Evolutionary conservation across 768 basidiomycete species (phyloP).

Genomic region (Pulveroboletus ravenelii): DNA sequence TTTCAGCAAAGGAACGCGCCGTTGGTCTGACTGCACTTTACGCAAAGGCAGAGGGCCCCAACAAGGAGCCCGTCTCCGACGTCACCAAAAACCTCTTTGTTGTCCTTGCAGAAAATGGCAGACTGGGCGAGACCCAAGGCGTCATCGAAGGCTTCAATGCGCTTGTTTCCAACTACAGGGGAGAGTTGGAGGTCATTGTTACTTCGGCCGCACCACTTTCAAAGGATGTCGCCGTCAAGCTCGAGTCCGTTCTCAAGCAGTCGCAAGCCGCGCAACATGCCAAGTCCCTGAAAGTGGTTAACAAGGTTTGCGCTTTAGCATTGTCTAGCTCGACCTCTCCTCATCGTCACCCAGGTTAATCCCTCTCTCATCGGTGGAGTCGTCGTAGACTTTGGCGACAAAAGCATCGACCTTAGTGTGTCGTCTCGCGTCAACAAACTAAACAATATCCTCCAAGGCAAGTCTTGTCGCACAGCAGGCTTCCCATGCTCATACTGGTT

Average conservation of each 20-base stretch:
- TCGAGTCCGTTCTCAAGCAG: constrained; percentile 84
- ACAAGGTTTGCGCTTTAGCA: constrained; percentile 63
- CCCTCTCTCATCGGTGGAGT: constrained; percentile 87
- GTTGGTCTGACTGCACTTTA: constrained; percentile 65
- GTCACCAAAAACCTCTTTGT: constrained; percentile 89
- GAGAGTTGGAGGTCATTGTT: constrained; percentile 89
- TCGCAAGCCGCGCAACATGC: constrained; percentile 82
- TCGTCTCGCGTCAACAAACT: constrained; percentile 92
- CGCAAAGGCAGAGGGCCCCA: constrained; percentile 59
- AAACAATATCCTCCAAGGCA: constrained; percentile 83
- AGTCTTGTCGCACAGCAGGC: constrained; percentile 25
- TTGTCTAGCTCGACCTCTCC: not conserved
- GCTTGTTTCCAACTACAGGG: constrained; percentile 83
- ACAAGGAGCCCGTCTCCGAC: constrained; percentile 76
- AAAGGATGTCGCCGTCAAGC: constrained; percentile 65
- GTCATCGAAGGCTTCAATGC: constrained; percentile 91
- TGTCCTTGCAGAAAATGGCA: constrained; percentile 90
- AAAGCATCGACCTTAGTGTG: constrained; percentile 95
- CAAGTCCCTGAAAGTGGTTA: constrained; percentile 83
- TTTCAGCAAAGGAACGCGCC: constrained; percentile 73
- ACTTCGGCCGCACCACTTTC: constrained; percentile 82
- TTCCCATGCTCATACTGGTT: constrained; percentile 12
- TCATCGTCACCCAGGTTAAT: constrained; percentile 62
- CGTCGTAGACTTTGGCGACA: constrained; percentile 96
- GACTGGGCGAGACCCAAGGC: constrained; percentile 76